Conservation (phyloP, 139 green algal species). For the Mychonastes homosphaera region DNA sequence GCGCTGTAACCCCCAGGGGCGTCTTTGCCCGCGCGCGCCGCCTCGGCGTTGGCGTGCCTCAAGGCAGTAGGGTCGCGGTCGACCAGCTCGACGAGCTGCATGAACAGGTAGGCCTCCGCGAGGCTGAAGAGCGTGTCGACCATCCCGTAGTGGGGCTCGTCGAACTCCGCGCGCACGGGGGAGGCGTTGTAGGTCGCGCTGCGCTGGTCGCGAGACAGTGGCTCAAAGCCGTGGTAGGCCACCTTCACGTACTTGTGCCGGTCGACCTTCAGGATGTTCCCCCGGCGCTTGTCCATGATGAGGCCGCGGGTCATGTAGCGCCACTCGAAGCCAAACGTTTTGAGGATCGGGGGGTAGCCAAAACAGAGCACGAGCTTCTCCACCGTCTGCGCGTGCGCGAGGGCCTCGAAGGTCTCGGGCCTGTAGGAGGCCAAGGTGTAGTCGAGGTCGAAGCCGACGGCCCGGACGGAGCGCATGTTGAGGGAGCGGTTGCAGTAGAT, state of each 20-base stretch:
- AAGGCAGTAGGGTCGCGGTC: slow-evolving; percentile 13
- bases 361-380: slow-evolving; percentile 70
- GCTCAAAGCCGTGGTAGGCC: slow-evolving; percentile 85
- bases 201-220: slow-evolving; percentile 57
- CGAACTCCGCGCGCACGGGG: slow-evolving; percentile 36
- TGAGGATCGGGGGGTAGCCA: slow-evolving; percentile 57
- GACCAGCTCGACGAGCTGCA: slow-evolving; percentile 72
- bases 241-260: slow-evolving; percentile 98
- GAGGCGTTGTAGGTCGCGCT: slow-evolving; percentile 25
- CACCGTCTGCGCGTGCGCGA: slow-evolving; percentile 71
- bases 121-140: slow-evolving; percentile 96
- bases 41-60: not conserved
- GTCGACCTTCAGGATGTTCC: slow-evolving; percentile 85
- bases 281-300: slow-evolving; percentile 81
- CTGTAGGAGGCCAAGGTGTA: slow-evolving; percentile 74
- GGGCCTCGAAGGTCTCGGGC: slow-evolving; percentile 87
- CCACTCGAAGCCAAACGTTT: slow-evolving; percentile 70
- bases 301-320: slow-evolving; percentile 90
- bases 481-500: slow-evolving; percentile 96
- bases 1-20: slow-evolving; percentile 5
- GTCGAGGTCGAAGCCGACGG: slow-evolving; percentile 95
- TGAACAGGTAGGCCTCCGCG: slow-evolving; percentile 86
- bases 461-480: slow-evolving; percentile 70
- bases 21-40: not conserved
- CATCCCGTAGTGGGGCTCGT: slow-evolving; percentile 67